Conservation (phyloP, 148 eudicot genomes). For the Camellia sinensis region DNA sequence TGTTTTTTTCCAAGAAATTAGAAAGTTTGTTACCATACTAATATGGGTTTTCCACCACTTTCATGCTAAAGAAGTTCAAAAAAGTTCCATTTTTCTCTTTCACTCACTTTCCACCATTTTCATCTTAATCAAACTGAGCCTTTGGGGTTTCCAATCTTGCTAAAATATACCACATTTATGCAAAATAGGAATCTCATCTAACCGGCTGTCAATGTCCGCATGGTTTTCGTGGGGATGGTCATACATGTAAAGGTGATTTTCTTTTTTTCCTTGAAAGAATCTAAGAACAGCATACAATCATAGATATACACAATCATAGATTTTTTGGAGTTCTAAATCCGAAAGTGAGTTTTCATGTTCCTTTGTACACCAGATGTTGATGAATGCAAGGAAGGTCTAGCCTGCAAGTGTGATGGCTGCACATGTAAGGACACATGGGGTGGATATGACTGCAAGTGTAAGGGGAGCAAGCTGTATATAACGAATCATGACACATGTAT, state of each 20-base stretch:
- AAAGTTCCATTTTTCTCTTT: no score
- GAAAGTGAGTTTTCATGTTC: background rate
- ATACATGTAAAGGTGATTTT: constrained; percentile 65
- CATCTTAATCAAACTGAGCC: no score
- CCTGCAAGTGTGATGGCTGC: constrained; percentile 77
- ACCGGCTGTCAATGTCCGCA: constrained; percentile 74
- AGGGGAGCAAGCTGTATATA: constrained; percentile 60
- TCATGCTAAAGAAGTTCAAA: no score
- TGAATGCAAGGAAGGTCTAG: constrained; percentile 66
- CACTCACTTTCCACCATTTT: background rate
- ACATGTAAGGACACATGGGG: constrained; percentile 85
- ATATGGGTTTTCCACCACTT: no score
- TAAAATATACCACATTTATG: background rate
- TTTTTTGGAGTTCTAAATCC: background rate
- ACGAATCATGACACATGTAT: constrained; percentile 76
- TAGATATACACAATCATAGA: background rate
- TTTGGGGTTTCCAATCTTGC: background rate
- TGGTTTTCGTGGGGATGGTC: constrained; percentile 88
- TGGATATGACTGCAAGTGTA: constrained; percentile 77
- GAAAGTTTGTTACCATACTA: no score
- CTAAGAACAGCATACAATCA: background rate
- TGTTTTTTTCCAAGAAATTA: no score
- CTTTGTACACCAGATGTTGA: constrained; percentile 52
- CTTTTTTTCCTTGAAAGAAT: background rate
- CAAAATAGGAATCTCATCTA: constrained; percentile 43